Evolutionary conservation across 2,329 filamentous ascomycete genomes (phyloP), one percentile per base, ranked within the genome.

Genomic region (Penicillium thymicola): DNA sequence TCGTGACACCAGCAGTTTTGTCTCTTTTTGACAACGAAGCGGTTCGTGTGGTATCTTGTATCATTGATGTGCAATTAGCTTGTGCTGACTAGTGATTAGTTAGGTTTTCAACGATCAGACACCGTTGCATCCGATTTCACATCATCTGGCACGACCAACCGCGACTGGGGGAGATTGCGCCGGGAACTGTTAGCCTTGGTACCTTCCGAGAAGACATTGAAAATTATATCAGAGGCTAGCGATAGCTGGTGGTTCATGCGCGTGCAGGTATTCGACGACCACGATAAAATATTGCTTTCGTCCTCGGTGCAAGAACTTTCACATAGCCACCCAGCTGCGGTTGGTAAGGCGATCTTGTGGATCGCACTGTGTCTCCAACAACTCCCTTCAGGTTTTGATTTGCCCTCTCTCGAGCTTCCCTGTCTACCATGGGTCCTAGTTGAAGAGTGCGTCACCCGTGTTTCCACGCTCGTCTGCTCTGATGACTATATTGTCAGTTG

Each of bases 211-310:
- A 27, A 37, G 9, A 52, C 48, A 7, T 25, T 61, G 14, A 18
- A 54, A 32, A 48, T 43, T 2, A 48, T 61, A 32, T 49, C 51
- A 8, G 54, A 46, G 9, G 36, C 32, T n/a, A 58, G 36, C 11
- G 42, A 36, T 37, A 47, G 30, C 30, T 61, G 59, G 59, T 59
- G 57, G 57, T 30, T 61, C 32, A 13, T 55, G n/a, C 51, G 54
- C 7, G 18, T 27, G 2, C 36, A 53, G 18, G 43, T 53, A 28
- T 56, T 58, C n/a, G 27, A 54, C 27, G 51, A 54, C 32, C 25
- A 51, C n/a, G 51, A 54, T 5, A 4, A 36, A 27, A 44, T 44
- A 34, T 37, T 61, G 18, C 40, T 58, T 25, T 37, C 48, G n/a
- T n/a, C 14, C n/a, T 27, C 54, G 5, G 7, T 28, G 16, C 16